phyloP scores from a whole-genome alignment of 2,329 filamentous ascomycete genomes.

The Aspergillus aculeatus region DNA sequence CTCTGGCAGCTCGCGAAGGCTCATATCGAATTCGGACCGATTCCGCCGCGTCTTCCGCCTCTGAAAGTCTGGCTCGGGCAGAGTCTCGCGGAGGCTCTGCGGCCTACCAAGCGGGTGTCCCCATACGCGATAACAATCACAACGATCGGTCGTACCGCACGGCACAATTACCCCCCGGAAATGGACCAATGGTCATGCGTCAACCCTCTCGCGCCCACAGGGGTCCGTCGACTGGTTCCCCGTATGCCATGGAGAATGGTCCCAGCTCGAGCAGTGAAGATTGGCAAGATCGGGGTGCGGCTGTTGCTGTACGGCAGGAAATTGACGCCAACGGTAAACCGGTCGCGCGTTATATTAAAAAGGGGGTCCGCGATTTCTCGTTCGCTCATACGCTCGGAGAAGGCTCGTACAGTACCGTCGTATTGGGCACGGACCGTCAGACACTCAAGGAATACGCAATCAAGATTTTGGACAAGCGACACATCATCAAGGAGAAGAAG shows the following conservation, averaged over 20 bases:
- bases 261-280: slow-evolving; percentile 73
- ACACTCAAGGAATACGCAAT: slow-evolving; percentile 95
- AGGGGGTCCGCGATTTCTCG: slow-evolving; percentile 93
- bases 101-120: slow-evolving; percentile 60
- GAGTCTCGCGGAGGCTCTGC: slow-evolving; percentile 62
- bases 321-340: slow-evolving; percentile 81
- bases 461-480: slow-evolving; percentile 95
- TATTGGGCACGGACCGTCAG: slow-evolving; percentile 88
- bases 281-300: slow-evolving; percentile 94
- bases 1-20: slow-evolving; percentile 38
- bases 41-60: slow-evolving; percentile 57
- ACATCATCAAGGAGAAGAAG: slow-evolving; percentile 99
- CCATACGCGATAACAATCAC: slow-evolving; percentile 67
- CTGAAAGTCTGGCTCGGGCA: slow-evolving; percentile 56
- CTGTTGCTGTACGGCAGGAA: slow-evolving; percentile 76
- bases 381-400: slow-evolving; percentile 91
- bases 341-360: slow-evolving; percentile 82
- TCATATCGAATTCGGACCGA: slow-evolving; percentile 60
- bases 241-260: slow-evolving; percentile 59
- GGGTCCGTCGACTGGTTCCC: slow-evolving; percentile 37
- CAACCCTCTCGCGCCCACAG: slow-evolving; percentile 72
- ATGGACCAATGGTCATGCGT: slow-evolving; percentile 68
- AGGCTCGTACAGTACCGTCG: slow-evolving; percentile 95
- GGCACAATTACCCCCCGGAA: slow-evolving; percentile 56
- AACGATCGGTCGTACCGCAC: slow-evolving; percentile 67